A percentile compares a stretch with the other conserved stretches of the same genome.
phyloP scores from a whole-genome alignment of 495 filamentous ascomycete species.

The Pseudoneurospora amorphoporcata region DNA sequence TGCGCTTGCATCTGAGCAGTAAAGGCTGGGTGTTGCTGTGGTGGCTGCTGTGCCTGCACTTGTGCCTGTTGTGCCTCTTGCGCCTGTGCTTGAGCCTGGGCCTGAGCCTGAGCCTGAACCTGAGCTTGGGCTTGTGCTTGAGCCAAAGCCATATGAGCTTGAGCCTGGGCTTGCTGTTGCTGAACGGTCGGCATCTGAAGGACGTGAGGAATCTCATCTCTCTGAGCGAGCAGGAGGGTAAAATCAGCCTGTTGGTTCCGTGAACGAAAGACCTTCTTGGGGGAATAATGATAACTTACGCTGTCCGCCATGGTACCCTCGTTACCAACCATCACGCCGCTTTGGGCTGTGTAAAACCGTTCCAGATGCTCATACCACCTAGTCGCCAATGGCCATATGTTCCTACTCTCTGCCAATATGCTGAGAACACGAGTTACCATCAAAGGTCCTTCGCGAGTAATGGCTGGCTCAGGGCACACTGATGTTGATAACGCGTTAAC shows the following conservation, averaged over 20 bases:
- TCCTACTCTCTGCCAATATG: conserved; percentile 31
- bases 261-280: neutral
- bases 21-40: neutral
- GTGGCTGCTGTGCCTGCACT: neutral
- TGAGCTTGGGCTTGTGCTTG: neutral
- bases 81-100: neutral
- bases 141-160: neutral
- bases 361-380: conserved; percentile 35
- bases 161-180: conserved; percentile 3
- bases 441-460: conserved; percentile 24
- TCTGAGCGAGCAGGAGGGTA: conserved; percentile 6
- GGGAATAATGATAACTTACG: conserved; percentile 15
- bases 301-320: conserved; percentile 40
- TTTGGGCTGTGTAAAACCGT: conserved; percentile 29
- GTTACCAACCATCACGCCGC: conserved; percentile 19
- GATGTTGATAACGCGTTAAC: neutral
- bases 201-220: conserved; percentile 22
- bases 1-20: neutral
- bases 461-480: conserved; percentile 28
- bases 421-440: conserved; percentile 30
- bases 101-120: neutral
- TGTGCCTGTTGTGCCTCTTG: neutral
- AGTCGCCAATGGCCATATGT: conserved; percentile 35
- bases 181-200: conserved; percentile 13
- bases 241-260: neutral